phyloP scores from a whole-genome alignment of 2,329 filamentous ascomycete species.

The Fusarium subglutinans region DNA sequence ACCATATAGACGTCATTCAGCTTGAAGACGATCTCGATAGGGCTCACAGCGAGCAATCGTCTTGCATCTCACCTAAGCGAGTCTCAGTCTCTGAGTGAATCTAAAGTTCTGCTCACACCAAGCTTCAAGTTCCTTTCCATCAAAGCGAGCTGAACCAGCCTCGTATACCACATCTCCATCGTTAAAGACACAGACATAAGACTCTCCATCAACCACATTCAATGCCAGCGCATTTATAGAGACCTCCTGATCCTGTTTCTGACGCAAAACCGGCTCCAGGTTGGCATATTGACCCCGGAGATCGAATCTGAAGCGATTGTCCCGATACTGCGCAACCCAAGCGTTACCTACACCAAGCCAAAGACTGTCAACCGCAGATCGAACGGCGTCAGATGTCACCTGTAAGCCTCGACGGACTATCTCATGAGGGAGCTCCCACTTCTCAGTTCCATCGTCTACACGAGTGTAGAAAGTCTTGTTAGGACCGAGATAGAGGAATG shows the following conservation, averaged over 20 bases:
- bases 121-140: conserved; percentile 18
- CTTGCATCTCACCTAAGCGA: neutral
- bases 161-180: conserved; percentile 19
- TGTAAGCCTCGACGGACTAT: conserved; percentile 5
- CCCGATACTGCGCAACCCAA: conserved; percentile 39
- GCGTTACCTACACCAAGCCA: conserved; percentile 34
- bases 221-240: conserved; percentile 27
- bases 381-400: neutral
- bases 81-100: neutral
- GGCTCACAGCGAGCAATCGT: neutral
- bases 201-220: conserved; percentile 18
- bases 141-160: conserved; percentile 5
- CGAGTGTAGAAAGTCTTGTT: conserved; percentile 34
- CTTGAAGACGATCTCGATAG: too few relatives aligned
- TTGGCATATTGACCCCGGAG: conserved; percentile 24
- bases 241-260: neutral
- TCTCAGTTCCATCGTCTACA: conserved; percentile 16
- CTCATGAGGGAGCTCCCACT: conserved; percentile 22
- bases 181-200: conserved; percentile 25
- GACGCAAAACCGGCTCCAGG: neutral
- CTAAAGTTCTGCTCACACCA: conserved; percentile 33
- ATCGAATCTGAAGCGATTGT: conserved; percentile 23
- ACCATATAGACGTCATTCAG: neutral
- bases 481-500: conserved; percentile 33
- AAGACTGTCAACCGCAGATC: conserved; percentile 19